Base-by-base conservation (phyloP, 2,329 filamentous ascomycete genomes). In the Cercospora sp. region DNA sequence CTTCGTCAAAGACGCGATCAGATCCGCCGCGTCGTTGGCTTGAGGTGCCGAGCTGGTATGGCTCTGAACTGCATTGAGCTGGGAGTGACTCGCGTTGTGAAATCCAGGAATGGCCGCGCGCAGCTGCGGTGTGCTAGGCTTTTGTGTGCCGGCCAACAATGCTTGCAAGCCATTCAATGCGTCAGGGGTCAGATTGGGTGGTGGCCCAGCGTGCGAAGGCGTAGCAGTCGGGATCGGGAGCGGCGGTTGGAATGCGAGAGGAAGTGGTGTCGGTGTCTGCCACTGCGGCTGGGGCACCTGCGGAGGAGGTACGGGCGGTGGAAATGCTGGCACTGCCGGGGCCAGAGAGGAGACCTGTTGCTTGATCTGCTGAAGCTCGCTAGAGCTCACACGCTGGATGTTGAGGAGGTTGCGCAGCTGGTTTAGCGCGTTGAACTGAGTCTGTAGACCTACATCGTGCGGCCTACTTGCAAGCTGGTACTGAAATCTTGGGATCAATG, bases 341-440 rank as follows among this genome's bases (percentile, higher is more conserved):
- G 82, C 87, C 79, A 97, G 86, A 80, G 89, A 88, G 79, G 90
- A 89, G 80, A 97, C 89, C 86, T 95, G 92, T 78, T 90, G 89
- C 80, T 90, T 92, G 80, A 97, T 91, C 79, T 91, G 87, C 80
- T 91, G 89, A 78, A 97, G 86, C 82, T 96, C 91, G 76, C 94
- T 90, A 75, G 89, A 88, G 68, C 90, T 90, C 78, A 97, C 85
- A 77, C 90, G 89, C 80, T 93, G 91, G 74, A 86, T 90, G 79
- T 91, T 89, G 77, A 97, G 83, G 72, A 94, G 87, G 73, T 86
- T 88, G 82, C 96, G 92, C 72, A 98, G 86, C 80, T 95, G 92
- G 80, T 94, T 83, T 74, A 97, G 87, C 70, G 93, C 93, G 81
- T 92, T 91, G 77, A 97, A 83, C 81, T 91, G 92, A 77, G 88